A percentile compares a stretch with the other conserved stretches of the same genome.
phyloP scores from a whole-genome alignment of 129 eudicot species.

The Chrysanthemum lavandulifolium region DNA sequence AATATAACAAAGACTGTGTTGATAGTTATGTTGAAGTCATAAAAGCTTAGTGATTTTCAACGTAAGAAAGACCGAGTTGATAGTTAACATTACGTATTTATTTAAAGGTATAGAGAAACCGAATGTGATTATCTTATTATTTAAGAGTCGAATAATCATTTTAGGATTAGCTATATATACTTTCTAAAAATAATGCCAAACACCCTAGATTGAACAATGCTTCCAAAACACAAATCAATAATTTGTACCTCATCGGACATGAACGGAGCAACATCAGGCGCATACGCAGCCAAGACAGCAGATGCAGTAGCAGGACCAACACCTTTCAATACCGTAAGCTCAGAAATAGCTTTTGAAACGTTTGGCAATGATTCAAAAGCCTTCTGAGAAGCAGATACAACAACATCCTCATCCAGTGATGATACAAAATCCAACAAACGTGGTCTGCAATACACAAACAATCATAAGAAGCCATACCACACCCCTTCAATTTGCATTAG shows the following conservation, averaged over 20 bases:
- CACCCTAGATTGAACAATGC: too few relatives aligned
- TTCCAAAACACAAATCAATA: neutral
- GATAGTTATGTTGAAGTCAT: too few relatives aligned
- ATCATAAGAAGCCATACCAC: neutral
- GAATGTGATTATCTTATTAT: neutral
- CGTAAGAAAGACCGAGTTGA: too few relatives aligned
- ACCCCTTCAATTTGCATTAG: neutral
- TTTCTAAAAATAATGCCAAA: too few relatives aligned
- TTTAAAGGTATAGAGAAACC: too few relatives aligned
- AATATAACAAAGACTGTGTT: neutral
- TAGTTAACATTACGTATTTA: too few relatives aligned
- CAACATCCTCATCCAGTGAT: conserved; percentile 57
- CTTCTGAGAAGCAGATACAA: conserved; percentile 59
- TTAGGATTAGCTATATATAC: too few relatives aligned
- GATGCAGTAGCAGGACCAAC: conserved; percentile 97
- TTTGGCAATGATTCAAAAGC: conserved; percentile 67
- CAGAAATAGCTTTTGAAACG: conserved; percentile 55
- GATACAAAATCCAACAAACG: conserved; percentile 67
- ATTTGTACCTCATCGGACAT: conserved; percentile 82
- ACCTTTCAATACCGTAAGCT: conserved; percentile 72
- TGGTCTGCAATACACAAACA: conserved; percentile 39
- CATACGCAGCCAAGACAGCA: conserved; percentile 83
- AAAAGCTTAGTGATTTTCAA: too few relatives aligned
- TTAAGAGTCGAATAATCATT: neutral
- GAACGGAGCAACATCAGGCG: conserved; percentile 77